Conservation (phyloP, 495 filamentous ascomycete genomes). For the Amniculicola lignicola region DNA sequence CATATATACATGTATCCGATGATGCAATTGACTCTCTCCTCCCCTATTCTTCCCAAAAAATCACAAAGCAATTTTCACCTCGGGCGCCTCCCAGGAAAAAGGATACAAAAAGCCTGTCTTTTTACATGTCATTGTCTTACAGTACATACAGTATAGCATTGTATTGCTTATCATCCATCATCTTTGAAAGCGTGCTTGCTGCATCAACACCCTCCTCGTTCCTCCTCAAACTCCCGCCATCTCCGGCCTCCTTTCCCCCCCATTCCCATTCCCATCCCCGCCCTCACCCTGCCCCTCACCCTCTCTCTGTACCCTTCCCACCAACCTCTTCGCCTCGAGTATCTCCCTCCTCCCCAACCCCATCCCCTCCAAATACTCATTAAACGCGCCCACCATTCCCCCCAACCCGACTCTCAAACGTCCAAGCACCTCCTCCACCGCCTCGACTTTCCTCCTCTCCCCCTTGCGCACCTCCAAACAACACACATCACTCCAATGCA, state of each 20-base stretch:
- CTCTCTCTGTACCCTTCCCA: conserved; percentile 1
- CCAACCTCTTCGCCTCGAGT: conserved; percentile 58
- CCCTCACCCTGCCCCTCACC: neutral
- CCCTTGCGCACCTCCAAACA: conserved; percentile 19
- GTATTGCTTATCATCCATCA: too few relatives aligned
- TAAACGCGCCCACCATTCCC: conserved; percentile 65
- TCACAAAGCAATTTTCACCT: too few relatives aligned
- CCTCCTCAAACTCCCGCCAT: neutral
- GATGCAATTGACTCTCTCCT: too few relatives aligned
- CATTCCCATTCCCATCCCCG: too few relatives aligned
- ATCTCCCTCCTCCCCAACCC: conserved; percentile 65
- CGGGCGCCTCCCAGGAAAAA: too few relatives aligned
- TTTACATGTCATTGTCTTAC: too few relatives aligned
- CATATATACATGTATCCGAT: too few relatives aligned
- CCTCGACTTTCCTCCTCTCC: conserved; percentile 38
- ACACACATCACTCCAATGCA: conserved; percentile 81
- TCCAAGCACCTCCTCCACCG: conserved; percentile 59
- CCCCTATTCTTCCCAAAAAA: too few relatives aligned
- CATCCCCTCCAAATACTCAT: conserved; percentile 63
- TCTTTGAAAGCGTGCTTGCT: neutral
- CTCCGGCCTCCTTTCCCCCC: neutral
- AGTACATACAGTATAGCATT: too few relatives aligned
- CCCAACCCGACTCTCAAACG: conserved; percentile 58
- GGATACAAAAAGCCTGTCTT: too few relatives aligned
- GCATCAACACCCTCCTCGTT: neutral